These are phyloP conservation scores for Angomonas deanei DNA, from an alignment of 208 protist species.

Conservation along the genomic window DNA sequence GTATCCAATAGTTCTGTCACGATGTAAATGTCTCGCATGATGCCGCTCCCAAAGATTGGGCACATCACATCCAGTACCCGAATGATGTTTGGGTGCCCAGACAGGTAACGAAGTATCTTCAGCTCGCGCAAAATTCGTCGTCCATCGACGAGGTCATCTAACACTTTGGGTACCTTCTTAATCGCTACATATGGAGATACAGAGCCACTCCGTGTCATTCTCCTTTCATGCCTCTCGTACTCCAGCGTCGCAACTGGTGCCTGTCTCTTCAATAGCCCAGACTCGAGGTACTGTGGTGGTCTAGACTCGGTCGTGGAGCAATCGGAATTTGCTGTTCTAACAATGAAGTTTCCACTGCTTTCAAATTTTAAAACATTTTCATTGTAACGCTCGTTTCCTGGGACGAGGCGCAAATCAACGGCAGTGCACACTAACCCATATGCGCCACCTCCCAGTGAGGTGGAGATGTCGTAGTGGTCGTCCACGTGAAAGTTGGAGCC, in stretches of 20 bases:
- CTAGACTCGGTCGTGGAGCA: background rate
- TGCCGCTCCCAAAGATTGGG: constrained; percentile 51
- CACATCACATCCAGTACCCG: constrained; percentile 90
- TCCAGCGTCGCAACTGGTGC: constrained; percentile 21
- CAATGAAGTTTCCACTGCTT: constrained; percentile 15
- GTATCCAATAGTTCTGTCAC: constrained; percentile 89
- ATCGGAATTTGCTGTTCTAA: background rate
- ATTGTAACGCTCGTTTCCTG: constrained; percentile 29
- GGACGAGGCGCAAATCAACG: constrained; percentile 40
- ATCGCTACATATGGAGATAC: constrained; percentile 87
- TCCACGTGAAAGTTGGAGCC: constrained; percentile 56
- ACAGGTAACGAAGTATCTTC: constrained; percentile 82
- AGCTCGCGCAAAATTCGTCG: constrained; percentile 94
- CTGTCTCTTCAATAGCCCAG: constrained; percentile 6
- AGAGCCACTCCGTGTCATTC: constrained; percentile 11
- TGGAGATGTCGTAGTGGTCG: constrained; percentile 56
- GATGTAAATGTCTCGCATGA: constrained; percentile 82
- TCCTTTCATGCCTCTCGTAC: constrained; percentile 27
- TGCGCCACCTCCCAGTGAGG: constrained; percentile 48
- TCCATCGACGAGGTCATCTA: constrained; percentile 91
- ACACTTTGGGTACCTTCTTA: constrained; percentile 93
- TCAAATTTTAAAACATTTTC: constrained; percentile 22
- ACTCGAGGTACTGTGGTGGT: constrained; percentile 13
- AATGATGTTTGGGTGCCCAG: constrained; percentile 89
- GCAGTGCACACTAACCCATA: constrained; percentile 78